Base-by-base conservation (phyloP, 495 filamentous ascomycete species). In the Penicillium malachiteum region DNA sequence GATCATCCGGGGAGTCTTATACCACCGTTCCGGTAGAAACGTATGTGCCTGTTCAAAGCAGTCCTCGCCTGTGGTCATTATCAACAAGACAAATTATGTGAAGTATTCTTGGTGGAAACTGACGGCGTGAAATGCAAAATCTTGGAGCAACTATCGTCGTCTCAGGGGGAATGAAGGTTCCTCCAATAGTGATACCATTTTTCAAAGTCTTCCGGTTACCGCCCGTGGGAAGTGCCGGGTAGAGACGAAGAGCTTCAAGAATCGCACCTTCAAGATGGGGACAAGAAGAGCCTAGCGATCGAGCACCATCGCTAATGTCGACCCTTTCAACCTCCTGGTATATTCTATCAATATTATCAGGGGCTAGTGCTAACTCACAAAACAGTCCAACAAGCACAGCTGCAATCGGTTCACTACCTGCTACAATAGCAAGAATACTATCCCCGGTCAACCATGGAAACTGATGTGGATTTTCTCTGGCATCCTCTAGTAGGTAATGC, bases 11-110 rank as follows among this genome's bases (percentile, higher is more conserved):
- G 75, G 74, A 21, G 60, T 43, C 2, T 67, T 63, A 49, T 63
- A 73, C 79, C 80, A 85, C 14, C 83, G 75, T 58, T 84, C 82
- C 0, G 82, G 82, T 32, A 85, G 66, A 50, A 78, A 84, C 5
- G 75, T 68, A 8, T 68, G 40, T 0, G 76, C 64, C 7, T 60
- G 26, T 11, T 66, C 61, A 62, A 75, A 81, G 33, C 66, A 73
- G 34, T 55, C 53, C 48, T 70, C 66, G 40, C 55, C 67, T 70
- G 45, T 14, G 26, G 7, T 42, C 14, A 17, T 4, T 26, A 26
- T 26, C 21, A 26, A 26, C 21, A 26, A 26, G 2, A 26, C 21
- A 4, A 26, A 26, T 26, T 1, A 4, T 26, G 4, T 26, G 4
- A 26, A 26, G 21, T 1, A 26, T 26, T 26, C 4, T 26, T 4